Evolutionary conservation across 2,329 filamentous ascomycete genomes (phyloP), one percentile per base, ranked within the genome.

Genomic region (Emmonsia crescens): DNA sequence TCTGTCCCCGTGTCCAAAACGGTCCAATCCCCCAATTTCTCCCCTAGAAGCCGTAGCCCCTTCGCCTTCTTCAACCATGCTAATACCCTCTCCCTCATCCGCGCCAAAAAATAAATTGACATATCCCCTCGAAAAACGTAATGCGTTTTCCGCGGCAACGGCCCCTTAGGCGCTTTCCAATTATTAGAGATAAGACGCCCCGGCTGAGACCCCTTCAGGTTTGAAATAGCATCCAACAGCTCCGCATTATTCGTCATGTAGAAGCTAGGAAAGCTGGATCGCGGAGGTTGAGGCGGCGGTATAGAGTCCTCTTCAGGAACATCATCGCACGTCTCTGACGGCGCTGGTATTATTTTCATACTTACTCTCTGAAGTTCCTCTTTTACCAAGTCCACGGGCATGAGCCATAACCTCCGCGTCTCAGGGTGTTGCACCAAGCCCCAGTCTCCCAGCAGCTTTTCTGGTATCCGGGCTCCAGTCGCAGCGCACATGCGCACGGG

Each of bases 41-140:
- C 60, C 29, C 46, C 59, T 31, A 66, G 63, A 6, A 59, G 65
- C 55, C 65, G 64, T 19, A 66, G 44, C 16, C 64, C 60, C 65
- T 65, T 69, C 24, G 64, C 69, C 62, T 69, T 74, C 46, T 71
- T 69, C 52, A 82, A 64, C n/a, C 71, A 69, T 59, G 71, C 73
- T 8, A 72, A 55, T 0, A 74, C 69, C 10, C 73, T 69, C 52
- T 68, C 71, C 24, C 73, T 72, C 68, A 80, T 69, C 54, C 73
- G 63, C 6, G 64, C 65, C 0, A 77, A 64, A 3, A 80, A 66
- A 54, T 79, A 73, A 2, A 73, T 69, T 3, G 77, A 68, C 75
- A 81, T 80, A 66, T 82, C 78, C 57, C 76, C 68, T 16, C 78
- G 72, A 79, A 79, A 82, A 0, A 78, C 69, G 14, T 79, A 60